Evolutionary conservation across 805 yeast genomes (phyloP).

Genomic region (Maudiozyma serrabonitensis): DNA sequence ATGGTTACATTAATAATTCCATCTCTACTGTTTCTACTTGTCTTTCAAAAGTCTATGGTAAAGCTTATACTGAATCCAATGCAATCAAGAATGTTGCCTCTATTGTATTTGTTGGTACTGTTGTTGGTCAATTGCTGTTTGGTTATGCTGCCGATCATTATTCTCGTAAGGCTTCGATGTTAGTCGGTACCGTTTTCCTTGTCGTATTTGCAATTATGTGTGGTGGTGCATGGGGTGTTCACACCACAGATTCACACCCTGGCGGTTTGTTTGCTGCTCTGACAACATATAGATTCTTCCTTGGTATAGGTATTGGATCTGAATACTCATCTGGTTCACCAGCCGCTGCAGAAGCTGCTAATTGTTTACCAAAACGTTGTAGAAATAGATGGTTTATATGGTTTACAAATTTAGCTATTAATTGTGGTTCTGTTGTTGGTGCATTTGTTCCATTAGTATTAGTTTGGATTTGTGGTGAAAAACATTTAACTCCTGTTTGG

Average conservation of each 20-base stretch:
- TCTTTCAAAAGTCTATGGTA: slow-evolving; percentile 55
- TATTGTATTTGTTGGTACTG: slow-evolving; percentile 87
- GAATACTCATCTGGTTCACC: slow-evolving; percentile 93
- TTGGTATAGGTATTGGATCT: slow-evolving; percentile 90
- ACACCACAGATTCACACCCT: slow-evolving; percentile 38
- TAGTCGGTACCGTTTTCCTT: slow-evolving; percentile 63
- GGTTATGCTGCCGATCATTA: slow-evolving; percentile 74
- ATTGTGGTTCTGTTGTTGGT: slow-evolving; percentile 72
- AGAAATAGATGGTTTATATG: slow-evolving; percentile 84
- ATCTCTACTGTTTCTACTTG: slow-evolving; percentile 73
- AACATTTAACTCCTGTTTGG: slow-evolving; percentile 79
- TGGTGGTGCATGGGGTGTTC: slow-evolving; percentile 82
- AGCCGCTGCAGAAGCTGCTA: slow-evolving; percentile 86
- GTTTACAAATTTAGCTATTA: slow-evolving; percentile 86
- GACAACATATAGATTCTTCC: slow-evolving; percentile 74
- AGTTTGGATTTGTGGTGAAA: slow-evolving; percentile 67
- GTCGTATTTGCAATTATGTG: slow-evolving; percentile 69
- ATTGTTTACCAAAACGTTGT: slow-evolving; percentile 61
- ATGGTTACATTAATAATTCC: slow-evolving; percentile 85
- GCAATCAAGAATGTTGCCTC: slow-evolving; percentile 78
- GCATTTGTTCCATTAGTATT: slow-evolving; percentile 81
- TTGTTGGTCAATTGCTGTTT: slow-evolving; percentile 72
- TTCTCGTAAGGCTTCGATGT: slow-evolving; percentile 78
- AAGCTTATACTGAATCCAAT: slow-evolving; percentile 45
- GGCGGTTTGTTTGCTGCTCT: slow-evolving; percentile 73